Percentiles rank a stretch among this genome's conserved stretches.
phyloP scores from a whole-genome alignment of 306 rosid species.

The Inga leiocalycina region DNA sequence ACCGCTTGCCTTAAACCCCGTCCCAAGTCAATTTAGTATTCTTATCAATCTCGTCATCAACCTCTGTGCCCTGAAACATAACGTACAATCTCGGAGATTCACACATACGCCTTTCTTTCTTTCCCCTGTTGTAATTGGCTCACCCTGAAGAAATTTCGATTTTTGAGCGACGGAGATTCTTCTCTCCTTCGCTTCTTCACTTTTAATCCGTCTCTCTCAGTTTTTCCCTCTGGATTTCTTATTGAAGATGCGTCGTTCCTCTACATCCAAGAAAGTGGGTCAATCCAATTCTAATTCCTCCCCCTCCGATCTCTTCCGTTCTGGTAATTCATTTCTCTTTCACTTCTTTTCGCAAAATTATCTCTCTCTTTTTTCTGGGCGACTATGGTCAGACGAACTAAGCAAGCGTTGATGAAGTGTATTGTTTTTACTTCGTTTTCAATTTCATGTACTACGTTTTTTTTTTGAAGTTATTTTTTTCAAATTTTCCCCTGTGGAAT shows the following conservation, averaged over 20 bases:
- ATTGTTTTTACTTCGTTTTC: neutral
- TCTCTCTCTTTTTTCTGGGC: neutral
- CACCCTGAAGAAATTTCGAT: neutral
- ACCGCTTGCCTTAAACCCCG: neutral
- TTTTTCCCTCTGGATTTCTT: constrained; percentile 44
- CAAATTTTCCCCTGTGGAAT: neutral
- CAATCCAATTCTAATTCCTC: constrained; percentile 76
- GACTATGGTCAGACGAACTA: neutral
- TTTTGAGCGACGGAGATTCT: constrained; percentile 29
- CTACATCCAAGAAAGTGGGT: constrained; percentile 67
- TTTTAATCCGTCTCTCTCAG: neutral
- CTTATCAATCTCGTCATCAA: constrained; percentile 12
- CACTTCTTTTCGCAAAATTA: no score
- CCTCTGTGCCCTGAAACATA: neutral
- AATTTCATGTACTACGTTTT: neutral
- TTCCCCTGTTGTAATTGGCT: constrained; percentile 24
- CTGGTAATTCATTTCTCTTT: constrained; percentile 47
- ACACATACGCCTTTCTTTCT: neutral
- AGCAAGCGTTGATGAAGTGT: neutral
- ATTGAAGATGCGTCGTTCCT: constrained; percentile 79
- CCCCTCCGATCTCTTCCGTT: constrained; percentile 80
- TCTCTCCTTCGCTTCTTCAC: constrained; percentile 12
- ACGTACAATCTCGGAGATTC: neutral
- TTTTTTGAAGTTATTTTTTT: neutral
- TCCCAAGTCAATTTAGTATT: neutral